Percentiles rank a stretch among this genome's conserved stretches.
These are phyloP conservation scores for Emmonsiellopsis sp. DNA, from an alignment of 2,329 filamentous ascomycete genomes.

Conservation along the genomic window DNA sequence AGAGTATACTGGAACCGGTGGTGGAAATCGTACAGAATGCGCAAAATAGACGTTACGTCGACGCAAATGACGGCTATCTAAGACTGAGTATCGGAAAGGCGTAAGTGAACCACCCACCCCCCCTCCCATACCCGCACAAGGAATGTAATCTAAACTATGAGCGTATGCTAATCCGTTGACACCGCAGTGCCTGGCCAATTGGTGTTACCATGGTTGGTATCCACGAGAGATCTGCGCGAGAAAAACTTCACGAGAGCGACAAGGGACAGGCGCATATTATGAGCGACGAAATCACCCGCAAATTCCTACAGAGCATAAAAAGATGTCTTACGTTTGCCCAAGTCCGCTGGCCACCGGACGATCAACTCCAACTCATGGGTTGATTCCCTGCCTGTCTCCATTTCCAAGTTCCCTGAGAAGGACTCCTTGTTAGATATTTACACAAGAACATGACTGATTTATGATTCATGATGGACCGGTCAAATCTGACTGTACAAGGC, in stretches of 20 bases:
- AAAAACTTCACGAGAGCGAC: slow-evolving; percentile 78
- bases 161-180: not conserved
- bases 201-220: slow-evolving; percentile 99
- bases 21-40: slow-evolving; percentile 87
- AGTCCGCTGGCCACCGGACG: slow-evolving; percentile 88
- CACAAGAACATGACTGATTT: no score
- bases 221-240: slow-evolving; percentile 88
- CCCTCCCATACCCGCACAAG: not conserved
- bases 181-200: slow-evolving; percentile 75
- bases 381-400: slow-evolving; percentile 27
- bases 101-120: slow-evolving; percentile 24
- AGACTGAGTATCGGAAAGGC: slow-evolving; percentile 90
- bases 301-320: slow-evolving; percentile 97
- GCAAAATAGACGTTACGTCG: slow-evolving; percentile 84
- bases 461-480: no score
- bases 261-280: slow-evolving; percentile 85
- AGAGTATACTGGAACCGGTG: slow-evolving; percentile 69
- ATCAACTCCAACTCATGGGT: slow-evolving; percentile 91
- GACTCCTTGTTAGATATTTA: no score
- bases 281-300: slow-evolving; percentile 90
- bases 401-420: not conserved
- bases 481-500: not conserved
- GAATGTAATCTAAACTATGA: not conserved
- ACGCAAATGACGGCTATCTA: slow-evolving; percentile 93
- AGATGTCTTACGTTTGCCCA: slow-evolving; percentile 93